Conservation (phyloP, 345 rosid species). For the Euphorbia pulcherrima region DNA sequence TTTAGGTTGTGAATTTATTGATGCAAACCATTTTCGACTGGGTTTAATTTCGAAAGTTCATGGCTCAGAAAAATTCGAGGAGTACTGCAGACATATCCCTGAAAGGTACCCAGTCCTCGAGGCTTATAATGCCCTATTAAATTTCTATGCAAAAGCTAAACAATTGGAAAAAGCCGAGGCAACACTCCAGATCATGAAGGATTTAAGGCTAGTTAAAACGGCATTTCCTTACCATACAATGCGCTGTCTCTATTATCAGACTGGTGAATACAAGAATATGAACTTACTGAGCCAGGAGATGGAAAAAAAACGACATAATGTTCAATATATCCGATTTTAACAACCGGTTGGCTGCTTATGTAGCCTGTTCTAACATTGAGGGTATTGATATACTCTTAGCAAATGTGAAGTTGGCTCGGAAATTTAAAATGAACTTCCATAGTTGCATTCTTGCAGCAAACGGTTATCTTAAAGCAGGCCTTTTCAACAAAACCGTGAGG, state of each 20-base stretch:
- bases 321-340: neutral
- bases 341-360: neutral
- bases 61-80: no score
- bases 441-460: constrained; percentile 22
- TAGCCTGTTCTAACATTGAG: constrained; percentile 7
- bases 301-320: neutral
- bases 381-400: neutral
- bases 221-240: neutral
- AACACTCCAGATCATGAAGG: neutral
- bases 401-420: neutral
- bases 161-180: neutral
- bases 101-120: neutral
- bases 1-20: no score
- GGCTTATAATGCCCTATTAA: neutral
- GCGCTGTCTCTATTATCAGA: constrained; percentile 14
- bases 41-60: no score
- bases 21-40: no score
- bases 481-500: constrained; percentile 16
- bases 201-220: neutral
- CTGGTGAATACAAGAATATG: neutral
- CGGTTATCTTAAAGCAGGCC: constrained; percentile 27
- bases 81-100: neutral
- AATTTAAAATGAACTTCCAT: neutral
- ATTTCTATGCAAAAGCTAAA: neutral
- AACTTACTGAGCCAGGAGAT: neutral